Evolutionary conservation across 352 stramenopile species (phyloP).

Genomic region (Globisporangium spinosum): DNA sequence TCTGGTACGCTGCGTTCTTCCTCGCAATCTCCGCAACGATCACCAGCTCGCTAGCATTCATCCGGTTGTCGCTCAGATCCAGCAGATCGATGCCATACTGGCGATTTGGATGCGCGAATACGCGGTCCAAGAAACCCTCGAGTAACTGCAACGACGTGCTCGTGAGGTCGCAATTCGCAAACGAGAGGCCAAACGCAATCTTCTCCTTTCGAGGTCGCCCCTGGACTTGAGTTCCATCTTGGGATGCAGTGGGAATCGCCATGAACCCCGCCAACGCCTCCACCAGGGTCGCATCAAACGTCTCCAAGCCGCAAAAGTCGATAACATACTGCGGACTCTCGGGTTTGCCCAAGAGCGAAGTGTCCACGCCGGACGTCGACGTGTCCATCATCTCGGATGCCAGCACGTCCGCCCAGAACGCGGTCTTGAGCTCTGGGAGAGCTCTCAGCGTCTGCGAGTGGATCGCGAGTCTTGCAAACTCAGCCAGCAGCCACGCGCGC

Average conservation of each 20-base stretch:
- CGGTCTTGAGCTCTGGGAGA: not conserved
- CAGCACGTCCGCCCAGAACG: not conserved
- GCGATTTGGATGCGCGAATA: conserved; percentile 3
- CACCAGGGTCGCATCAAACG: not conserved
- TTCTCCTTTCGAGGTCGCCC: not conserved
- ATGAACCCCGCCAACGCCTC: not conserved
- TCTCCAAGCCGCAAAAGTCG: conserved; percentile 4
- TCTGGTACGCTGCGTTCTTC: not conserved
- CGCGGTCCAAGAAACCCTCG: not conserved
- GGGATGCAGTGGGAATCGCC: not conserved
- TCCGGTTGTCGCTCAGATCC: conserved; percentile 8
- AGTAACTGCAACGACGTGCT: not conserved
- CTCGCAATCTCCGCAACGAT: conserved; percentile 2
- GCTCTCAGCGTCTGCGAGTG: not conserved
- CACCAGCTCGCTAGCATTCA: not conserved
- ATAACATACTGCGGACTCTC: conserved; percentile 2
- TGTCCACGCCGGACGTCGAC: conserved; percentile 5
- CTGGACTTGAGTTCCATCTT: not conserved
- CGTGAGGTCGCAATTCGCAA: conserved; percentile 5
- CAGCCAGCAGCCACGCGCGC: not conserved
- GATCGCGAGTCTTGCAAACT: not conserved
- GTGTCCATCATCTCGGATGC: conserved; percentile 6
- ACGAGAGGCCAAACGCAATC: conserved; percentile 5
- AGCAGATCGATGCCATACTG: conserved; percentile 5
- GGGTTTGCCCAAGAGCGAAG: not conserved